Evolutionary conservation across 2,329 filamentous ascomycete species (phyloP).

Genomic region (Colletotrichum incanum): DNA sequence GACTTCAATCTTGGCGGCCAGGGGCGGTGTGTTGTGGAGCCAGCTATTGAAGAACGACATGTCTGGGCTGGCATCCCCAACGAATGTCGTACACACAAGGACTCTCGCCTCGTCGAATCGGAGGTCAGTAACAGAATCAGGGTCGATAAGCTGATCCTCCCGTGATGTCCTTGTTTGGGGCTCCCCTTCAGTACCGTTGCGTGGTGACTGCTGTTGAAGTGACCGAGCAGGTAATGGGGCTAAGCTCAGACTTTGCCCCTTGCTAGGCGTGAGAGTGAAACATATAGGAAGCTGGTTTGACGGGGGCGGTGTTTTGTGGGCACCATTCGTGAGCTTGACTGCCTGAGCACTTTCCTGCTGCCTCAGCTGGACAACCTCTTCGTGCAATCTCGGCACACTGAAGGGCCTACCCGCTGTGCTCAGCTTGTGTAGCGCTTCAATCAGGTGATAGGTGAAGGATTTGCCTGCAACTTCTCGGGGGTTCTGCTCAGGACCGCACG

Average conservation of each 20-base stretch:
- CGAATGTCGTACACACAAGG: constrained; percentile 78
- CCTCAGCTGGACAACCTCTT: constrained; percentile 66
- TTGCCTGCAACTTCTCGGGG: constrained; percentile 61
- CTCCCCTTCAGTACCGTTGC: constrained; percentile 43
- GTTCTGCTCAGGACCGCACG: constrained; percentile 69
- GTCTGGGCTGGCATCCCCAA: constrained; percentile 75
- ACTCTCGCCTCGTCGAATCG: constrained; percentile 75
- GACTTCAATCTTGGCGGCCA: constrained; percentile 72
- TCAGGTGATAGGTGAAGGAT: constrained; percentile 72
- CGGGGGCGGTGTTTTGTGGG: constrained; percentile 54
- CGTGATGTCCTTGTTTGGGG: constrained; percentile 46
- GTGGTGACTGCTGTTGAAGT: constrained; percentile 51
- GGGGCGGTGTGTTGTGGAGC: constrained; percentile 72
- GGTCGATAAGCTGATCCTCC: constrained; percentile 62
- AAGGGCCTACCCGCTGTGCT: constrained; percentile 67
- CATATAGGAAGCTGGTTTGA: constrained; percentile 63
- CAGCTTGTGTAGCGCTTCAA: constrained; percentile 70
- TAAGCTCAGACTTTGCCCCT: constrained; percentile 68
- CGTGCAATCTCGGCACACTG: constrained; percentile 69
- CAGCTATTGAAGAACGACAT: constrained; percentile 78
- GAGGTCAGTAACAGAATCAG: constrained; percentile 67
- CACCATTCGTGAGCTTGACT: constrained; percentile 62
- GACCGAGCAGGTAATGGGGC: constrained; percentile 60
- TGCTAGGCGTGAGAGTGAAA: constrained; percentile 70
- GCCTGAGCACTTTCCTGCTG: constrained; percentile 62